Percentiles rank a stretch among this genome's conserved stretches.
Evolutionary conservation across 2,329 filamentous ascomycete species (phyloP).

Genomic region (Gnomoniopsis sp.): DNA sequence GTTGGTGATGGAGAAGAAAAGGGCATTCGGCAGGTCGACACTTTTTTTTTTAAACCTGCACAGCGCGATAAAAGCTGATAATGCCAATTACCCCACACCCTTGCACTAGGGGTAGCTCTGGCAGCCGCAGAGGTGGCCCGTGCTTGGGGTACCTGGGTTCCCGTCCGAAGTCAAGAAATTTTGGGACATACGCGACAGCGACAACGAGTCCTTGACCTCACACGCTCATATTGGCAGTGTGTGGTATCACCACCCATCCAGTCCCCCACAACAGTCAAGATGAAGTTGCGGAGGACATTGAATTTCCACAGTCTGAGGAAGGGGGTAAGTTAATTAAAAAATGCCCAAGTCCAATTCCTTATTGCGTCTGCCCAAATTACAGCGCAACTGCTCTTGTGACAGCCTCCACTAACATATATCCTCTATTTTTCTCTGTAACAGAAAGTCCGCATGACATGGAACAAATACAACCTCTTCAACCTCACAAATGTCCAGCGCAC

Average conservation of each 20-base stretch:
- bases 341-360: neutral
- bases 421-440: conserved; percentile 34
- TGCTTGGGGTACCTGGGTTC: no score
- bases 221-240: neutral
- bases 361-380: neutral
- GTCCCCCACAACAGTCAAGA: conserved; percentile 29
- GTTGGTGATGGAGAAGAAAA: neutral
- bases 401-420: neutral
- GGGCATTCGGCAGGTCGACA: neutral
- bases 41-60: no score
- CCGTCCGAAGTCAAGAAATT: neutral
- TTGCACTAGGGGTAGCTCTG: no score
- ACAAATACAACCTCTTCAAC: conserved; percentile 96
- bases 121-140: no score
- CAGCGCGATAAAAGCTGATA: neutral
- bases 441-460: conserved; percentile 96
- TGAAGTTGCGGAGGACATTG: conserved; percentile 52
- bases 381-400: neutral
- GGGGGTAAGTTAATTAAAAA: conserved; percentile 48
- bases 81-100: neutral
- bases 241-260: conserved; percentile 3
- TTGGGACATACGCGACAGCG: conserved; percentile 1
- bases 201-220: neutral
- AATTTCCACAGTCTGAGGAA: conserved; percentile 66
- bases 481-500: conserved; percentile 40